A percentile compares a stretch with the other conserved stretches of the same genome.
Conservation (phyloP, 495 filamentous ascomycete genomes). For the Aspergillus mulundensis region DNA sequence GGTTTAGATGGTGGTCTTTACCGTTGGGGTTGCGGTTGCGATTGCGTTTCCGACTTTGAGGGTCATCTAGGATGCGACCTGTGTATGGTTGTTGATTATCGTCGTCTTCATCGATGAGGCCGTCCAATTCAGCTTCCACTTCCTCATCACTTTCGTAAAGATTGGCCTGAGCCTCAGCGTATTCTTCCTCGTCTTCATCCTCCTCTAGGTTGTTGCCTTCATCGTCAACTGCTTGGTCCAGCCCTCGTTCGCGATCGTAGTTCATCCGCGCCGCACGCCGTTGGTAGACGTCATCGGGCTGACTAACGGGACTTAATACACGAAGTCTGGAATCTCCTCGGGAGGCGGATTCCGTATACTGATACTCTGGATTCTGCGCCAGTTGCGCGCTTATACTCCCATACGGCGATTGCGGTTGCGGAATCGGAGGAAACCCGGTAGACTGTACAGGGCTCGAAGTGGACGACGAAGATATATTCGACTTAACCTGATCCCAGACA, state of each 20-base stretch:
- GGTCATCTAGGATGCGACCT: conserved; percentile 13
- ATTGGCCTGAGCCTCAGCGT: conserved; percentile 38
- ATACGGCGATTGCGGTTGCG: conserved; percentile 26
- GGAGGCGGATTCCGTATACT: conserved; percentile 14
- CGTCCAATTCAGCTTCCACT: conserved; percentile 1
- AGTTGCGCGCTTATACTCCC: conserved; percentile 33
- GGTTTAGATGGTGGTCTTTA: conserved; percentile 3
- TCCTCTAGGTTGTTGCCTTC: conserved; percentile 29
- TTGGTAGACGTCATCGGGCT: conserved; percentile 66
- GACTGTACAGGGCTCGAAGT: conserved; percentile 44
- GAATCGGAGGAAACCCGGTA: conserved; percentile 33
- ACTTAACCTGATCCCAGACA: conserved; percentile 96
- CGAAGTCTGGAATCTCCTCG: conserved; percentile 46
- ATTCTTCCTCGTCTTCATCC: conserved; percentile 45
- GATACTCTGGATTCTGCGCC: conserved; percentile 25
- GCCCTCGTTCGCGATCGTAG: conserved; percentile 23
- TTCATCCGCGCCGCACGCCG: conserved; percentile 28
- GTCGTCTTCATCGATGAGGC: conserved; percentile 1
- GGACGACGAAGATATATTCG: conserved; percentile 63
- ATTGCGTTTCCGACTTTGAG: conserved; percentile 13
- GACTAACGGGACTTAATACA: conserved; percentile 75
- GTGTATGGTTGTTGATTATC: conserved; percentile 13
- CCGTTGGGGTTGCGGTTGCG: conserved; percentile 11
- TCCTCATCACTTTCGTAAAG: conserved; percentile 34
- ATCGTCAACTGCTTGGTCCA: conserved; percentile 1